Percentiles rank a stretch among this genome's conserved stretches.
phyloP scores from a whole-genome alignment of 1,139 yeast species.

The Tardiomyces digboiensis region DNA sequence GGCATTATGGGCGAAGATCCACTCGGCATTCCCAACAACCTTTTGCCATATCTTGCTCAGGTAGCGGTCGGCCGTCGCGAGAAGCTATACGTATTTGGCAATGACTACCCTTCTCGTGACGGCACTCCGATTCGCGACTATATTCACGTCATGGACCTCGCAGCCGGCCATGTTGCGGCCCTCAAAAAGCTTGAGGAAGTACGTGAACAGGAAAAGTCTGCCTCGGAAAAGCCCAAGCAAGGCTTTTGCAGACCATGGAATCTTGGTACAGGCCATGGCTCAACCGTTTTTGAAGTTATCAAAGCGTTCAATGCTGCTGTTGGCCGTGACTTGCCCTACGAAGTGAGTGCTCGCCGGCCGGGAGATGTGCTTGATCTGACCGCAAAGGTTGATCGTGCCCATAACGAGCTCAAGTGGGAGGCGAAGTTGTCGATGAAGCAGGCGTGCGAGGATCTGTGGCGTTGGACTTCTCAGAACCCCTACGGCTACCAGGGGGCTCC shows the following conservation, averaged over 20 bases:
- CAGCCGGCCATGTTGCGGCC: constrained; percentile 73
- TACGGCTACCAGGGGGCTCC: constrained; percentile 39
- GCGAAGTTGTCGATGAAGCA: constrained; percentile 47
- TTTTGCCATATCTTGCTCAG: constrained; percentile 68
- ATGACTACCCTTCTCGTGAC: constrained; percentile 59
- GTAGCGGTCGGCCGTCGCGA: constrained; percentile 69
- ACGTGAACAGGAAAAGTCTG: constrained; percentile 12
- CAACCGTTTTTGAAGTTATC: constrained; percentile 67
- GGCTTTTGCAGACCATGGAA: constrained; percentile 75
- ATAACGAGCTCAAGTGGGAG: constrained; percentile 55
- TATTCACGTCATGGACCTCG: constrained; percentile 74
- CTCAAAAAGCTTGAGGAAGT: constrained; percentile 44
- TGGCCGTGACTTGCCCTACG: constrained; percentile 58
- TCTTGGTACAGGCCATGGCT: constrained; percentile 72
- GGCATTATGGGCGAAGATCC: constrained; percentile 80
- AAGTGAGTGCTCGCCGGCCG: constrained; percentile 56
- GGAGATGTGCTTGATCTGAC: constrained; percentile 76
- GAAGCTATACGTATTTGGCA: constrained; percentile 54
- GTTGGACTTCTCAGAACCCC: constrained; percentile 66
- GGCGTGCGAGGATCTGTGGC: constrained; percentile 71
- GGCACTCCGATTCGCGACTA: constrained; percentile 83
- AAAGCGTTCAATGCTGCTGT: constrained; percentile 58
- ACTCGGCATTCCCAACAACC: constrained; percentile 64
- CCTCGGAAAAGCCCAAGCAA: constrained; percentile 14
- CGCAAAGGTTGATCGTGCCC: constrained; percentile 62